phyloP scores from a whole-genome alignment of 2,329 filamentous ascomycete species.

The Passalora sequoiae region DNA sequence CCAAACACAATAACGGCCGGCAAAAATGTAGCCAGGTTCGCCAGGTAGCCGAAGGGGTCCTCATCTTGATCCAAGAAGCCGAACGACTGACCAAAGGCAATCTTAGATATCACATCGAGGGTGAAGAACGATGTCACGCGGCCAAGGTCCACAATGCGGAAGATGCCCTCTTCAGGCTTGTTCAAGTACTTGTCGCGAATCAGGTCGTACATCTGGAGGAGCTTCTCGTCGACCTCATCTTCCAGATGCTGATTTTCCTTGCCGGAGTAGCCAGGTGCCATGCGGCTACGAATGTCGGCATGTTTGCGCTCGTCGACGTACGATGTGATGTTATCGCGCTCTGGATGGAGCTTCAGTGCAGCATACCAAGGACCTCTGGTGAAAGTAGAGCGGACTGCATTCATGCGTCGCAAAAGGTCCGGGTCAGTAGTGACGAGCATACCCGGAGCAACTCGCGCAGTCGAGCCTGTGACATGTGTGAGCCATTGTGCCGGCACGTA shows the following conservation, averaged over 20 bases:
- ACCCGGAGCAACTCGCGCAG: conserved; percentile 34
- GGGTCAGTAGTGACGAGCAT: conserved; percentile 37
- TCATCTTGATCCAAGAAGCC: conserved; percentile 47
- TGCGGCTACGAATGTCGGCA: conserved; percentile 34
- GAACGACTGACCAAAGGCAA: conserved; percentile 43
- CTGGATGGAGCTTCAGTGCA: conserved; percentile 37
- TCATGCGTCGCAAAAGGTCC: conserved; percentile 37
- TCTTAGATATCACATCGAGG: conserved; percentile 39
- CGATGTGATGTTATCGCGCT: conserved; percentile 38
- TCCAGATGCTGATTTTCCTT: conserved; percentile 38
- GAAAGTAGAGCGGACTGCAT: conserved; percentile 35
- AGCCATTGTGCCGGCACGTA: conserved; percentile 7
- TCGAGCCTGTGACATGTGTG: conserved; percentile 30
- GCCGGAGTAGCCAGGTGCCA: conserved; percentile 38
- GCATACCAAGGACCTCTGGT: conserved; percentile 36
- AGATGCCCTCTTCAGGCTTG: conserved; percentile 27
- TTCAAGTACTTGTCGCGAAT: conserved; percentile 34
- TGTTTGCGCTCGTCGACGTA: conserved; percentile 37
- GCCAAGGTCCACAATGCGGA: conserved; percentile 34
- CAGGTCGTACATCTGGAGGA: conserved; percentile 33
- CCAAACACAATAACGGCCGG: conserved; percentile 44
- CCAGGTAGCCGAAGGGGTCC: conserved; percentile 48
- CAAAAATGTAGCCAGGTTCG: conserved; percentile 40
- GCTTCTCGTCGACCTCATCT: conserved; percentile 34
- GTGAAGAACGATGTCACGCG: conserved; percentile 38